Conservation (phyloP, 768 basidiomycete genomes). For the Tulasnella sp. region DNA sequence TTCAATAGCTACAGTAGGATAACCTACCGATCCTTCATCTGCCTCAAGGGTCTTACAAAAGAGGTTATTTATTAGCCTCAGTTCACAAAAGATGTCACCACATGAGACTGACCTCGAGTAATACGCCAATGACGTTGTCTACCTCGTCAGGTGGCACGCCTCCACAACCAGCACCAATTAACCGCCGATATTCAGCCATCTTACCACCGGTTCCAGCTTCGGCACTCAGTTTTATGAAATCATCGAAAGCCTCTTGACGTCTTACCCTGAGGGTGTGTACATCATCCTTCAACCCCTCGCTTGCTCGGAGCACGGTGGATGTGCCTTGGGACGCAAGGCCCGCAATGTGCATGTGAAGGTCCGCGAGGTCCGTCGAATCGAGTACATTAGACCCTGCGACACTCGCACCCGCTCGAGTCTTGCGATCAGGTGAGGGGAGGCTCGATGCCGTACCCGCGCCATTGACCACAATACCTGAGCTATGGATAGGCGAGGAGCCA, state of each 20-base stretch:
- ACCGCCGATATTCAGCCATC: slow-evolving; percentile 77
- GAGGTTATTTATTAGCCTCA: too few relatives aligned
- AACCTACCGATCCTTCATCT: not conserved
- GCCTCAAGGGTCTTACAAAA: not conserved
- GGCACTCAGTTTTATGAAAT: slow-evolving; percentile 69
- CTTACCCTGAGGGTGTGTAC: slow-evolving; percentile 54
- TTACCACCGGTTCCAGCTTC: slow-evolving; percentile 83
- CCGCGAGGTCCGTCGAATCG: slow-evolving; percentile 33
- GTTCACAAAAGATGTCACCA: too few relatives aligned
- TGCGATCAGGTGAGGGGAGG: slow-evolving; percentile 34
- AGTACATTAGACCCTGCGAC: not conserved
- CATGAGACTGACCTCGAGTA: slow-evolving; percentile 56
- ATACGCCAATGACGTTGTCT: slow-evolving; percentile 71
- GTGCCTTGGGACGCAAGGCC: slow-evolving; percentile 36
- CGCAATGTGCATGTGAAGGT: slow-evolving; percentile 42
- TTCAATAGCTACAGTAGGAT: too few relatives aligned
- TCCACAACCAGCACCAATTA: slow-evolving; percentile 87
- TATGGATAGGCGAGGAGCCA: not conserved
- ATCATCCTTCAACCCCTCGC: slow-evolving; percentile 54
- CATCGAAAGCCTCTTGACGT: slow-evolving; percentile 62
- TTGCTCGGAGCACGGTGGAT: slow-evolving; percentile 44
- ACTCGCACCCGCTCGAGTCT: slow-evolving; percentile 27
- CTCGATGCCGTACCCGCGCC: not conserved
- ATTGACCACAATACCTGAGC: not conserved
- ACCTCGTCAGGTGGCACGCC: slow-evolving; percentile 79